These are phyloP conservation scores for Heracleum sosnowskyi DNA, from an alignment of 129 eudicot genomes.

Conservation along the genomic window DNA sequence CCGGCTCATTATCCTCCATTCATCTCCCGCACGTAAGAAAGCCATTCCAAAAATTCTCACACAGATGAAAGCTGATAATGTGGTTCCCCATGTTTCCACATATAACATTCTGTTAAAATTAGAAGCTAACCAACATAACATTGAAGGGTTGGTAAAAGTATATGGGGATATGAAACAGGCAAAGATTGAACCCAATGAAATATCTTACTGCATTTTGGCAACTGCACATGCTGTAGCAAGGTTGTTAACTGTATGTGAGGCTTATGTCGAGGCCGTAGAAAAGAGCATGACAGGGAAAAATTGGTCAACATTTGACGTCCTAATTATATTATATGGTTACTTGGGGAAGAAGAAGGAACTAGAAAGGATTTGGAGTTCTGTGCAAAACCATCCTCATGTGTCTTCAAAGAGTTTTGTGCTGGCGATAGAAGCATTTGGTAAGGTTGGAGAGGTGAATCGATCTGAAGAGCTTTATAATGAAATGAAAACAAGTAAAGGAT, in stretches of 20 bases:
- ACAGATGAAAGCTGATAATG: constrained; percentile 96
- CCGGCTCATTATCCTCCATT: constrained; percentile 85
- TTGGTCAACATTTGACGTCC: constrained; percentile 85
- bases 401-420: constrained; percentile 66
- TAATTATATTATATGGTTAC: constrained; percentile 69
- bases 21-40: constrained; percentile 62
- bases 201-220: constrained; percentile 70
- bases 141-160: constrained; percentile 59
- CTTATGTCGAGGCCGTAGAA: constrained; percentile 65
- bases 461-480: constrained; percentile 72
- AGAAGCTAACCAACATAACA: constrained; percentile 80
- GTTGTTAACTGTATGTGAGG: constrained; percentile 67
- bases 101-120: constrained; percentile 77
- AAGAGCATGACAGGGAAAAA: constrained; percentile 68
- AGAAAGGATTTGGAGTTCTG: constrained; percentile 44
- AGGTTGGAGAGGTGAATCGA: constrained; percentile 50
- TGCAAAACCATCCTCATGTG: constrained; percentile 55
- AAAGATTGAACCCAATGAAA: constrained; percentile 73
- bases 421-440: constrained; percentile 85
- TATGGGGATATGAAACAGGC: constrained; percentile 62
- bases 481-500: constrained; percentile 48
- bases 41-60: constrained; percentile 64
- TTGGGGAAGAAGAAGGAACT: constrained; percentile 60
- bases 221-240: constrained; percentile 91
- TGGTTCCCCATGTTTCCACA: constrained; percentile 74